Percentiles rank a stretch among this genome's conserved stretches.
These are phyloP conservation scores for Zalerion maritima DNA, from an alignment of 495 filamentous ascomycete species.

Conservation along the genomic window DNA sequence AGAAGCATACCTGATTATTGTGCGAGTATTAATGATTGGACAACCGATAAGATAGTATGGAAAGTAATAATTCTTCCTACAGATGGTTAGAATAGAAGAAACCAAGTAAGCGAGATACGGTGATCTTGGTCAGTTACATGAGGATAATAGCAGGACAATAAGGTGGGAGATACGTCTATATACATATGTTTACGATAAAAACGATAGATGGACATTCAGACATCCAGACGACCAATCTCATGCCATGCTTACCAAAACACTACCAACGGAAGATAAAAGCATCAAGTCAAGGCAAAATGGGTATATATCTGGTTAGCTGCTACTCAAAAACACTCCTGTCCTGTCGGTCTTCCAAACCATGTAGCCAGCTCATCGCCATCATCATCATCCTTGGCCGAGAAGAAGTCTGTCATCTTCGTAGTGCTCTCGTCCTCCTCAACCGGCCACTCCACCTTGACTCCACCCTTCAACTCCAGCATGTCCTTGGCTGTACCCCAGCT, in stretches of 20 bases:
- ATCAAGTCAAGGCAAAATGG: too few relatives aligned
- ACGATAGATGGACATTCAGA: background rate
- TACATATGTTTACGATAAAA: constrained; percentile 3
- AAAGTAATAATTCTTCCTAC: too few relatives aligned
- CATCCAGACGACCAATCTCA: background rate
- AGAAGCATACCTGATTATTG: too few relatives aligned
- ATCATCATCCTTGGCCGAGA: constrained; percentile 30
- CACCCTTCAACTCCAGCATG: constrained; percentile 55
- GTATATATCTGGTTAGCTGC: too few relatives aligned
- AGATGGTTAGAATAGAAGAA: too few relatives aligned
- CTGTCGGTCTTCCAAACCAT: constrained; percentile 50
- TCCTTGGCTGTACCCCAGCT: constrained; percentile 94
- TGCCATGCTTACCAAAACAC: background rate
- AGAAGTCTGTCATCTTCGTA: constrained; percentile 60
- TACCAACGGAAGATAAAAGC: background rate
- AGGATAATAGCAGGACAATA: too few relatives aligned
- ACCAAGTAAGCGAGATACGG: too few relatives aligned
- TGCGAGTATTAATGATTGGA: too few relatives aligned
- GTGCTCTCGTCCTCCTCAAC: constrained; percentile 48
- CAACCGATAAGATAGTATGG: too few relatives aligned
- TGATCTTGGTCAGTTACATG: too few relatives aligned
- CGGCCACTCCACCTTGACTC: constrained; percentile 73
- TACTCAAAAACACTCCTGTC: constrained; percentile 43
- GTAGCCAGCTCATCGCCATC: constrained; percentile 38
- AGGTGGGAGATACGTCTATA: too few relatives aligned